Evolutionary conservation across 73 alveolate genomes (phyloP).

Genomic region (Paramecium pentaurelia): DNA sequence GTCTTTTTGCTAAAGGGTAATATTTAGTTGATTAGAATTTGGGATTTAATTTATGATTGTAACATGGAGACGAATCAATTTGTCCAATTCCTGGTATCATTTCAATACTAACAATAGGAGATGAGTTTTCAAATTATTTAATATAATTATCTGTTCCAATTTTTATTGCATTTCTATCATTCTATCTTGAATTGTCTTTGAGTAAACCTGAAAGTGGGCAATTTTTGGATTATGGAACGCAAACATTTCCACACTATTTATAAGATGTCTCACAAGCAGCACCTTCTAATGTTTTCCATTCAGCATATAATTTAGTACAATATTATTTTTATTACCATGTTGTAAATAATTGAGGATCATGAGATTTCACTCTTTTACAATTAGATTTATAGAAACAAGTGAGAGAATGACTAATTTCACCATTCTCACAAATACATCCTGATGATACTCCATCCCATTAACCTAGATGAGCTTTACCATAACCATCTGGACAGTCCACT

Average conservation of each 20-base stretch:
- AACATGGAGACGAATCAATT: background rate
- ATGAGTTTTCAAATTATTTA: background rate
- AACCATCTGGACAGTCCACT: background rate
- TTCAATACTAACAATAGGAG: background rate
- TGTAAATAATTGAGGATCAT: background rate
- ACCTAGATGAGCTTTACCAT: background rate
- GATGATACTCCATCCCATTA: slow-evolving; percentile 31
- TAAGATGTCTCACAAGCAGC: background rate
- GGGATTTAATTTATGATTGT: background rate
- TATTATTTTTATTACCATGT: background rate
- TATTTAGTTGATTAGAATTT: slow-evolving; percentile 7
- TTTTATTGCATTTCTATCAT: slow-evolving; percentile 1
- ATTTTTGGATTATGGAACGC: background rate
- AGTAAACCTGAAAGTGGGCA: slow-evolving; percentile 19
- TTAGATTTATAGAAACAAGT: background rate
- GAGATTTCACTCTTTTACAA: background rate
- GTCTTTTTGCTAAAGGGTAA: background rate
- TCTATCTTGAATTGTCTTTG: background rate
- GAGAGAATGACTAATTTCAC: background rate
- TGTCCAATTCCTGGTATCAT: background rate
- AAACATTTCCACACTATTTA: background rate
- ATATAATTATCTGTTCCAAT: slow-evolving; percentile 1
- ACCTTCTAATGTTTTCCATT: slow-evolving; percentile 1
- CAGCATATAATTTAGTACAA: background rate
- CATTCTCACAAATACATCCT: slow-evolving; percentile 36